Evolutionary conservation across 2,329 filamentous ascomycete species (phyloP).

Genomic region (Neofusicoccum umdonicola): DNA sequence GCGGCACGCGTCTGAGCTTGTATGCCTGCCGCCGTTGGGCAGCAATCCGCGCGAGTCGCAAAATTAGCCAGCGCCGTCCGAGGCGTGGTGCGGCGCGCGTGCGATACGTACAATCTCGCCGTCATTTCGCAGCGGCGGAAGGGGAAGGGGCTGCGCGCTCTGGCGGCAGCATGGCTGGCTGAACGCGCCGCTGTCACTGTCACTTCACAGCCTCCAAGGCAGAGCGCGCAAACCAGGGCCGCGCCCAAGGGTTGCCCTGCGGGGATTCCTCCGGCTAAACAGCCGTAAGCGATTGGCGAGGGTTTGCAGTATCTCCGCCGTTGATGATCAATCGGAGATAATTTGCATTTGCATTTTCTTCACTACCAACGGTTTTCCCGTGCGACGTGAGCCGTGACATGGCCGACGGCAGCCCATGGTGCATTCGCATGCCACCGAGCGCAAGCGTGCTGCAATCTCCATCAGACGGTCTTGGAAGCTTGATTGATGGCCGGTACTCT

Average conservation of each 20-base stretch:
- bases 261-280: slow-evolving; percentile 15
- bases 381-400: slow-evolving; percentile 10
- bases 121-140: slow-evolving; percentile 7
- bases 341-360: slow-evolving; percentile 34
- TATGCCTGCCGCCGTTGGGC: slow-evolving; percentile 14
- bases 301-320: slow-evolving; percentile 34
- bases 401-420: slow-evolving; percentile 1
- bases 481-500: slow-evolving; percentile 14
- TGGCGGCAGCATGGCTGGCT: neutral
- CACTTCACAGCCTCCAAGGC: neutral
- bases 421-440: slow-evolving; percentile 10
- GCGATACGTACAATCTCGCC: slow-evolving; percentile 8
- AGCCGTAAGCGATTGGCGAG: slow-evolving; percentile 28
- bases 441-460: slow-evolving; percentile 10
- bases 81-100: slow-evolving; percentile 2
- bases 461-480: slow-evolving; percentile 14
- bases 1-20: slow-evolving; percentile 15
- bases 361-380: slow-evolving; percentile 17
- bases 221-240: neutral
- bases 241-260: slow-evolving; percentile 7
- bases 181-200: neutral
- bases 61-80: slow-evolving; percentile 11
- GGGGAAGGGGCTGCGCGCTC: neutral
- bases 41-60: slow-evolving; percentile 10
- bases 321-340: slow-evolving; percentile 33